phyloP scores from a whole-genome alignment of 345 rosid genomes.

The Eucalyptus marginata region DNA sequence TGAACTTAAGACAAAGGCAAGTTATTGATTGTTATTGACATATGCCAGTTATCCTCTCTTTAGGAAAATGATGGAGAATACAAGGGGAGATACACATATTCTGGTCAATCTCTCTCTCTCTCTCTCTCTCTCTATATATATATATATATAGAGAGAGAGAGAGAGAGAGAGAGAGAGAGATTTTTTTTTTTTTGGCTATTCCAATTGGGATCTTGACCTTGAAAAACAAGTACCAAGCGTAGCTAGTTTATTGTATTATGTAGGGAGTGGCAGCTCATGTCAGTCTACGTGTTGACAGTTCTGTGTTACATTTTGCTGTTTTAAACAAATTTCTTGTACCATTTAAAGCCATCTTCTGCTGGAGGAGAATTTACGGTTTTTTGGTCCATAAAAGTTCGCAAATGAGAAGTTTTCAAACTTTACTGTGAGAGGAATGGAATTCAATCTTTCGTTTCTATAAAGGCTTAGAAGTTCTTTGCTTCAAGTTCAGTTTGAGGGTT shows the following conservation, averaged over 20 bases:
- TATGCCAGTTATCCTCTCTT: background rate
- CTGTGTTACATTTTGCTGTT: background rate
- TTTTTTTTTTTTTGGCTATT: background rate
- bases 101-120: background rate
- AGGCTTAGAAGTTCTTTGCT: background rate
- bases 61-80: background rate
- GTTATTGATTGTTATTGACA: background rate
- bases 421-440: background rate
- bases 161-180: too few relatives aligned
- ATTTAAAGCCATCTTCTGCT: background rate
- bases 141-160: too few relatives aligned
- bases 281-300: background rate
- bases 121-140: too few relatives aligned
- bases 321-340: background rate
- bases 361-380: background rate
- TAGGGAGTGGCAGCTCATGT: background rate
- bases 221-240: background rate
- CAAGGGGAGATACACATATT: background rate
- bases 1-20: slow-evolving; percentile 85
- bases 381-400: background rate
- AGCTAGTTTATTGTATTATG: background rate
- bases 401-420: background rate
- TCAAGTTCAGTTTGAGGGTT: background rate
- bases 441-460: background rate
- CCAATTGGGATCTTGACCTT: background rate